Conservation (phyloP, 768 basidiomycete genomes). For the Lactarius tabidus region DNA sequence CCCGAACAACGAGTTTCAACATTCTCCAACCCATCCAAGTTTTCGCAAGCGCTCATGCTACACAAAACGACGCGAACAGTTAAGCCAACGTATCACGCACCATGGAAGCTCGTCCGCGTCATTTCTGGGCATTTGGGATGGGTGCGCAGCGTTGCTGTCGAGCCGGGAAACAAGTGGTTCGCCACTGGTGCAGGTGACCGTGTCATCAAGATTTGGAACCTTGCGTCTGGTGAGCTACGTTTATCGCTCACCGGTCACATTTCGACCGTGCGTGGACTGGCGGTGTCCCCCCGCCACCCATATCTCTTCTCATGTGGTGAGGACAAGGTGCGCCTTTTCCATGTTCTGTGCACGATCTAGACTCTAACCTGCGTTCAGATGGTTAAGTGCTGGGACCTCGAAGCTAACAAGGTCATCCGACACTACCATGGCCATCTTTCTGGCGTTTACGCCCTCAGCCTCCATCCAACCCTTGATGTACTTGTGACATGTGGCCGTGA, state of each 20-base stretch:
- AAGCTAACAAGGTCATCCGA: conserved; percentile 97
- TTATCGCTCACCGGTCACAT: conserved; percentile 97
- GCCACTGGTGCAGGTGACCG: conserved; percentile 97
- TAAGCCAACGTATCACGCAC: conserved; percentile 93
- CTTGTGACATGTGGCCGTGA: conserved; percentile 95
- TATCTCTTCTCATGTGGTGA: conserved; percentile 98
- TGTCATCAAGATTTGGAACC: conserved; percentile 98
- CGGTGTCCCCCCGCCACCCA: conserved; percentile 88
- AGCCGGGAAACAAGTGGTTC: conserved; percentile 98
- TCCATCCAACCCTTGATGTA: conserved; percentile 95
- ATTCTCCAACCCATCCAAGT: conserved; percentile 55
- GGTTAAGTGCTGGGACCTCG: conserved; percentile 99
- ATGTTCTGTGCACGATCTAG: background rate
- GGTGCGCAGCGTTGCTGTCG: conserved; percentile 94
- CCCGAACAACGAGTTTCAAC: conserved; percentile 66
- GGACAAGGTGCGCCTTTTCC: conserved; percentile 69
- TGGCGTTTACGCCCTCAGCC: conserved; percentile 88
- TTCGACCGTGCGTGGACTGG: conserved; percentile 91
- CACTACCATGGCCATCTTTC: conserved; percentile 99
- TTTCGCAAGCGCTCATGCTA: conserved; percentile 86
- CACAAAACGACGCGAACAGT: conserved; percentile 93
- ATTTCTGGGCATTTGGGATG: conserved; percentile 98
- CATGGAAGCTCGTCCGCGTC: conserved; percentile 94
- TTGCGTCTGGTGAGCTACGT: conserved; percentile 95
- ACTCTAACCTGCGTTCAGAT: conserved; percentile 51